A percentile compares a stretch with the other conserved stretches of the same genome.
Conservation (phyloP, 2,329 filamentous ascomycete genomes). For the Scorias spongiosa region DNA sequence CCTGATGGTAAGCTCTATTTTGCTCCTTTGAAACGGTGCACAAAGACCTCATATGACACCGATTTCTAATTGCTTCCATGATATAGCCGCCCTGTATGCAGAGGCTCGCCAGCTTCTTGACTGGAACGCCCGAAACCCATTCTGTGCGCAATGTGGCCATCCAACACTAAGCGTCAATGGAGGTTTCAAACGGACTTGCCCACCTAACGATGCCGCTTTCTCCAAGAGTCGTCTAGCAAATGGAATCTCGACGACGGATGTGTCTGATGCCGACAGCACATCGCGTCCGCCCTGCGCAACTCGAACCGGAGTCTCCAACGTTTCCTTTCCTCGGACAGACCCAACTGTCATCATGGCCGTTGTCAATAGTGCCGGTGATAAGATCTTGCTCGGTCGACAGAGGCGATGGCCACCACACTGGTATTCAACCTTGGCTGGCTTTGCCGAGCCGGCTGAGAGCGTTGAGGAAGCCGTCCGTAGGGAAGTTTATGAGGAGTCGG, state of each 20-base stretch:
- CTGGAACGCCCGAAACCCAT: constrained; percentile 88
- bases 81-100: constrained; percentile 69
- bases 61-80: no score
- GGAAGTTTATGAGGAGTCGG: constrained; percentile 37
- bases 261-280: constrained; percentile 11
- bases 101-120: constrained; percentile 78
- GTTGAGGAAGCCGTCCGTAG: constrained; percentile 37
- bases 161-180: constrained; percentile 65
- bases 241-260: constrained; percentile 1
- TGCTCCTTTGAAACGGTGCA: neutral
- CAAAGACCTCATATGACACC: no score
- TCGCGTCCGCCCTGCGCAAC: constrained; percentile 62
- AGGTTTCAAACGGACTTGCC: constrained; percentile 68
- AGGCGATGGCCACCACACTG: constrained; percentile 70
- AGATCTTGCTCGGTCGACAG: constrained; percentile 69
- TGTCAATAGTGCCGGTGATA: constrained; percentile 62
- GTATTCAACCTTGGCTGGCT: constrained; percentile 66
- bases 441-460: constrained; percentile 35
- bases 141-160: constrained; percentile 78
- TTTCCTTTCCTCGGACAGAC: constrained; percentile 83
- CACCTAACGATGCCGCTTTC: constrained; percentile 46
- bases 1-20: constrained; percentile 38
- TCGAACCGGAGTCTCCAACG: constrained; percentile 72
- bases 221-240: constrained; percentile 11
- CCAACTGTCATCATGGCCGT: constrained; percentile 93